Base-by-base conservation (phyloP, 179 eudicot genomes). In the Silene vulgaris region DNA sequence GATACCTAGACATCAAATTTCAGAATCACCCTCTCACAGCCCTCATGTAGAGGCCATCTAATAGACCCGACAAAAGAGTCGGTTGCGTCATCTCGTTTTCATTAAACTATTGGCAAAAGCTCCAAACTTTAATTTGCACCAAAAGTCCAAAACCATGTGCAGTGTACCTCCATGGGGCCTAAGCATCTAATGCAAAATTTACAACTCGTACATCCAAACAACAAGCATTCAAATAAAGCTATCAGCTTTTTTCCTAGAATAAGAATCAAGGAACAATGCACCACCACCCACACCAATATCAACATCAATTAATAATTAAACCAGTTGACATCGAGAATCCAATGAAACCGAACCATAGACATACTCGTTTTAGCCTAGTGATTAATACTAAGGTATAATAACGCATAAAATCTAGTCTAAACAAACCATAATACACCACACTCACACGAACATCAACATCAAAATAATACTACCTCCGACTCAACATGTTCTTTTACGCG, bases 161-260 rank as follows among this genome's bases (percentile, higher is more conserved):
- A n/a, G 0, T 32, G 50, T 8, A 5, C 52, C 26, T 16, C n/a
- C 21, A 72, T 72, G 75, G 59, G 60, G 45, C 62, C 21, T 13
- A 71, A 72, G 65, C 75, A 72, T 72, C 75, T 57, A 72, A 72
- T 72, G 64, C 75, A 3, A 56, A 28, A 54, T 50, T 26, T 2
- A 72, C 61, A 48, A 48, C 56, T 20, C 17, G 45, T 37, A 37
- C 29, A 40, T 40, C 72, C 74, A 48, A 50, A 26, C 21, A 26
- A 37, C 72, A 37, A 40, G 56, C 73, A 45, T 70, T 70, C 61
- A 45, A 70, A 45, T 20, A 16, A 29, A 56, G 59, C 2, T 62
- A 52, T 4, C 63, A 26, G 17, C 23, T 17, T 56, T 56, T 45
- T 57, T 57, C 29, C 48, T 30, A n/a, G n/a, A 72, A 57, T 4